Conservation (phyloP, 176 grass and related monocot genomes). For the Carex myosuroides region DNA sequence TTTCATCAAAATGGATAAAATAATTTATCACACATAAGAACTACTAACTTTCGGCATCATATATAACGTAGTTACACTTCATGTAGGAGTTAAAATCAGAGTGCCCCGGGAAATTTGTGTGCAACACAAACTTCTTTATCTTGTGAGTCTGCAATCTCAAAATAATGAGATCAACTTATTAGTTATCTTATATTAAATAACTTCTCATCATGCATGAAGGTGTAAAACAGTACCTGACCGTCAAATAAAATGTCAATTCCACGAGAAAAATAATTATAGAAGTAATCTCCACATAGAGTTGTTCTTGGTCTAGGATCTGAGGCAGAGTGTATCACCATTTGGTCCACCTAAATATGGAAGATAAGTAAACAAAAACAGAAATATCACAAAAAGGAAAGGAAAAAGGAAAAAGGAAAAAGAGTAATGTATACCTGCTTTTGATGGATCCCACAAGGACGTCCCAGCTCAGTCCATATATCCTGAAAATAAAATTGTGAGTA, state of each 20-base stretch:
- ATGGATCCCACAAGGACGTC: conserved; percentile 83
- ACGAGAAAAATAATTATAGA: conserved; percentile 92
- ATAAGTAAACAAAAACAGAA: not conserved
- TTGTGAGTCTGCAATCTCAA: conserved; percentile 59
- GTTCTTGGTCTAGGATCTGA: conserved; percentile 70
- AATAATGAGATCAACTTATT: conserved; percentile 7
- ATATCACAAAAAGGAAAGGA: conserved; percentile 3
- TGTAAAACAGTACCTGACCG: conserved; percentile 53
- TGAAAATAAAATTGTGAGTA: conserved; percentile 24
- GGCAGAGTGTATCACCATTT: conserved; percentile 98
- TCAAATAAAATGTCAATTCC: conserved; percentile 98
- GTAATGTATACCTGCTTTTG: conserved; percentile 72
- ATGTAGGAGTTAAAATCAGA: conserved; percentile 94
- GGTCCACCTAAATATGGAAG: conserved; percentile 58
- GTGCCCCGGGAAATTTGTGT: conserved; percentile 90
- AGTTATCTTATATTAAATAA: conserved; percentile 6
- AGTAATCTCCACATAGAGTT: conserved; percentile 81
- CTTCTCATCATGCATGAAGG: not conserved
- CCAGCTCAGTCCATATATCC: conserved; percentile 93
- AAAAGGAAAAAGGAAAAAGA: not conserved
- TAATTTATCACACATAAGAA: not conserved
- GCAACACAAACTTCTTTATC: conserved; percentile 99
- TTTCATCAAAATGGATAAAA: conserved; percentile 15
- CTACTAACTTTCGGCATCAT: conserved; percentile 62
- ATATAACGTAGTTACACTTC: conserved; percentile 98